Base-by-base conservation (phyloP, 805 yeast genomes). In the Nakazawaea ambrosiae region DNA sequence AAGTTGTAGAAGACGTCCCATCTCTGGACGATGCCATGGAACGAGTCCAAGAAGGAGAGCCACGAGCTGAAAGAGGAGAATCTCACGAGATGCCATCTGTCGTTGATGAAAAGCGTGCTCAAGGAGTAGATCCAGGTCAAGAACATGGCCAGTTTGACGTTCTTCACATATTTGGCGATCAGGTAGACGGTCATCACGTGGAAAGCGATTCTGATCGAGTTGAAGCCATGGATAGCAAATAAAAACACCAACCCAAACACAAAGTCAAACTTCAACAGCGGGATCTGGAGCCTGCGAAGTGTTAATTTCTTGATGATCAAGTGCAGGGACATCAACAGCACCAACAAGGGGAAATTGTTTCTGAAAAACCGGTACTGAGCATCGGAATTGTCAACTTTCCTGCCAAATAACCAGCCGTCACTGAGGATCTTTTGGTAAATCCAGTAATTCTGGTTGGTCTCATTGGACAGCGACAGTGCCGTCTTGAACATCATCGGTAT, bases 1-100 rank as follows among this genome's bases (percentile, higher is more conserved):
- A 94, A 88, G 60, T 92, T 92, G 68, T 78, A 92, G 49, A 84
- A 86, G 3, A 92, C 97, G 54, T 92, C 97, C 99, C 99, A 92
- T 49, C 97, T 70, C 14, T 77, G 68, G 43, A 92, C 79, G 11
- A 89, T 70, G 1, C 97, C 97, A 33, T 71, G 70, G 48, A 73
- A 81, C 1, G 72, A 70, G 50, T 87, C 95, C 48, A 84, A 56
- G 26, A 71, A 60, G 0, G 65, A 54, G n/a, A 84, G 55, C 2
- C 48, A 43, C 0, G 67, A 51, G 37, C 53, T 50, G 5, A 77
- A 31, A 8, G 52, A 48, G 0, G 74, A 79, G 33, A 72, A 68
- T 17, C 70, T 71, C 4, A 29, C 4, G 16, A 70, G 65, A 36
- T 88, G 66, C 43, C 66, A 76, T 36, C 61, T 63, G 49, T 85